These are phyloP conservation scores for Boletus sp. DNA, from an alignment of 1,284 basidiomycete species.

Conservation along the genomic window DNA sequence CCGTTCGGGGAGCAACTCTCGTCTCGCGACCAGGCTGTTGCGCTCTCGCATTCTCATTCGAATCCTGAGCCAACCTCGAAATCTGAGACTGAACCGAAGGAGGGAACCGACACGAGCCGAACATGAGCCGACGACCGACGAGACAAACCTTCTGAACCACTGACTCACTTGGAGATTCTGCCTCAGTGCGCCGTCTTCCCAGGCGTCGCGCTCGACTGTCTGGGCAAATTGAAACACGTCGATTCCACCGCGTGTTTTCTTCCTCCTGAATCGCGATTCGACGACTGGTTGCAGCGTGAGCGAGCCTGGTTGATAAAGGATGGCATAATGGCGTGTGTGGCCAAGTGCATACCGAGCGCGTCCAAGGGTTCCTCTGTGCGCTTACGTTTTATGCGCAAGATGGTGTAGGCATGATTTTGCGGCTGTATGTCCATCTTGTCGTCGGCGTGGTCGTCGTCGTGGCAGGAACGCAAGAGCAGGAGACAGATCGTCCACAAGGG, in stretches of 20 bases:
- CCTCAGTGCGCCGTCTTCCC: conserved; percentile 55
- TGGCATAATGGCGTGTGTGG: conserved; percentile 6
- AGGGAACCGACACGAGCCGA: not conserved
- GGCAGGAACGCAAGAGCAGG: not conserved
- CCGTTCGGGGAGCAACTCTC: conserved; percentile 20
- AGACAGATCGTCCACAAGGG: too few relatives aligned
- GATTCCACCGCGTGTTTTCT: conserved; percentile 55
- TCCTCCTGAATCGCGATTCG: conserved; percentile 55
- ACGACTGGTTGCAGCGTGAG: conserved; percentile 46
- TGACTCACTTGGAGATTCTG: conserved; percentile 55
- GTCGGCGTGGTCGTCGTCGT: not conserved
- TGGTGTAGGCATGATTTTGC: conserved; percentile 49
- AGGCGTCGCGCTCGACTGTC: conserved; percentile 65
- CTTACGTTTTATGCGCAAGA: conserved; percentile 75
- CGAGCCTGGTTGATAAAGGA: conserved; percentile 1
- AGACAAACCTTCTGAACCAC: not conserved
- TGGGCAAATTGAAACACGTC: conserved; percentile 75
- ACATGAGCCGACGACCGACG: not conserved
- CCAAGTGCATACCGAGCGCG: conserved; percentile 53
- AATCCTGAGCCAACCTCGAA: conserved; percentile 42
- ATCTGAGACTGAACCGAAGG: conserved; percentile 44
- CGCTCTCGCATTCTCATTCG: conserved; percentile 15
- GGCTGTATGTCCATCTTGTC: conserved; percentile 20
- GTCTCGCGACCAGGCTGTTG: conserved; percentile 18
- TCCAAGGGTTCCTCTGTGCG: conserved; percentile 75